Conservation (phyloP, 495 filamentous ascomycete species). For the Hyaloscypha hepaticicola region DNA sequence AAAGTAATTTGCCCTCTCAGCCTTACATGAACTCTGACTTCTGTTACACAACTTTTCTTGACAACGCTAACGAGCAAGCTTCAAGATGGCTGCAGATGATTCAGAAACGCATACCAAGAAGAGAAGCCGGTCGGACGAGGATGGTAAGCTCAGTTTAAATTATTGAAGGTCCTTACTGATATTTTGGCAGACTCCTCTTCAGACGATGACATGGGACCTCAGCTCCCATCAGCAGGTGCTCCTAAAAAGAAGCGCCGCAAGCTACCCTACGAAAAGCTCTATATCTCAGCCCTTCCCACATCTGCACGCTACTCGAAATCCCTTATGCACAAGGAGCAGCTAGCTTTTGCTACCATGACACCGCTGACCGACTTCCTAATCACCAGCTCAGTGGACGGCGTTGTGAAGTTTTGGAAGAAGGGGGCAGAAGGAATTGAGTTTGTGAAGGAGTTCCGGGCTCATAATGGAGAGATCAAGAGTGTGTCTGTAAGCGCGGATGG, state of each 20-base stretch:
- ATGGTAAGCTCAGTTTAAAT: constrained; percentile 35
- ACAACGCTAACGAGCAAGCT: background rate
- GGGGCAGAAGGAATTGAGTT: constrained; percentile 87
- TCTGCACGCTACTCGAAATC: constrained; percentile 89
- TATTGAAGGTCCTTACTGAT: constrained; percentile 6
- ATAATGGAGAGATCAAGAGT: constrained; percentile 78
- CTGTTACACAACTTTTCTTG: background rate
- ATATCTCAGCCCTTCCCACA: constrained; percentile 83
- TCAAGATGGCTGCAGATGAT: constrained; percentile 27
- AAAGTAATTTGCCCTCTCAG: background rate
- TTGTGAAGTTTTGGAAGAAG: constrained; percentile 99
- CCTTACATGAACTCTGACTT: background rate
- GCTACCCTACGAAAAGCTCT: constrained; percentile 92
- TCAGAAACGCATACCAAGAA: constrained; percentile 39
- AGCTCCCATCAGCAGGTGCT: constrained; percentile 64
- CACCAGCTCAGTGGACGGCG: constrained; percentile 86
- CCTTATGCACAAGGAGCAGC: constrained; percentile 96
- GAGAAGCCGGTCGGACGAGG: constrained; percentile 45
- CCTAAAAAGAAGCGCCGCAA: constrained; percentile 91
- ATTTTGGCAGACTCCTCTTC: constrained; percentile 53
- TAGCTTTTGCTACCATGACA: constrained; percentile 82
- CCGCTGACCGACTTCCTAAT: constrained; percentile 92
- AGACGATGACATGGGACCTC: constrained; percentile 93
- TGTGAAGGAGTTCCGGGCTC: constrained; percentile 94
- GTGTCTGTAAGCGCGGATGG: constrained; percentile 86